Evolutionary conservation across 2,329 filamentous ascomycete genomes (phyloP), one percentile per base, ranked within the genome.

Genomic region (Pseudogymnoascus pannorum): DNA sequence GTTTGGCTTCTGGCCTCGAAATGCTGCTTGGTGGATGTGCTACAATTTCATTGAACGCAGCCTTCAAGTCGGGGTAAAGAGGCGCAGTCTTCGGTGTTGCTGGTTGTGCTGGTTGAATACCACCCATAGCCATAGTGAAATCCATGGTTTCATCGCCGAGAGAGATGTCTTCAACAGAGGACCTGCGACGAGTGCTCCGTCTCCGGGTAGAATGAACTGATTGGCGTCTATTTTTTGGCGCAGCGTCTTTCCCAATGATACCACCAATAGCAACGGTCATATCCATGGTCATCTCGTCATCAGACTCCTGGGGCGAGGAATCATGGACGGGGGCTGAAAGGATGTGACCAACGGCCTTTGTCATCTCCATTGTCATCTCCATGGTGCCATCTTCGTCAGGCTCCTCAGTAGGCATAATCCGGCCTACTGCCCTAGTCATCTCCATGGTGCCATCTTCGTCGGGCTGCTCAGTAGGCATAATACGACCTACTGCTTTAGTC

Each of bases 361-460:
- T 78, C 63, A 80, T 80, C 65, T 82, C 80, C 77, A 82, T 82
- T 2, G 79, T 79, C 66, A 80, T 79, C 65, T 81, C 80, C 77
- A 82, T 81, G 2, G 79, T 79, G 65, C 65, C 66, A 14, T 70
- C 68, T 20, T 64, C 61, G 12, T 65, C 63, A 20, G 62, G 60
- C 16, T 42, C 33, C 3, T 38, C 64, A 42, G 66, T 68, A 31
- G 67, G 62, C 18, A 96, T 74, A 60, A 97, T 97, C 2, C 87
- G 84, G 7, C 93, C 93, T 60, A 96, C 79, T 7, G 85, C 90
- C 61, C 84, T 85, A 1, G 93, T 97, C 6, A 97, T 90, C 68
- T 97, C 93, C 93, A 97, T 97, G 20, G 91, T 94, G 85, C 65
- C 66, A 14, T 70, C 68, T 20, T 64, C 61, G 12, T 65, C 63